Evolutionary conservation across 768 basidiomycete genomes (phyloP).

Genomic region (Lyophyllum decastes): DNA sequence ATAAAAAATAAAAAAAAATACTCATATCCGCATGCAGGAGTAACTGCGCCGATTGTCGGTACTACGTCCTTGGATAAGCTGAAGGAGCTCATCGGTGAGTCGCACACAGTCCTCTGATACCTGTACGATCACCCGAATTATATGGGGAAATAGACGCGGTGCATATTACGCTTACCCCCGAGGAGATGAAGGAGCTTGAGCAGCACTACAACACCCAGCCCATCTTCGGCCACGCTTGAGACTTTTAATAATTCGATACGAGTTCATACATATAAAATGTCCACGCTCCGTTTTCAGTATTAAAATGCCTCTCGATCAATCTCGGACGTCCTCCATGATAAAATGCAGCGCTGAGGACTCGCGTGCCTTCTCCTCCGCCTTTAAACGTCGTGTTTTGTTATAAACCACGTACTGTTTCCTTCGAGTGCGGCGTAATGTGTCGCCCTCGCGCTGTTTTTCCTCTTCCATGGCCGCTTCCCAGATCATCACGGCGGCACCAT

Average conservation of each 20-base stretch:
- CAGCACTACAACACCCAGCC: neutral
- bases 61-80: slow-evolving; percentile 27
- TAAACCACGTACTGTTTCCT: too few species aligned
- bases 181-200: neutral
- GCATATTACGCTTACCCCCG: neutral
- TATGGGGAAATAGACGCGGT: neutral
- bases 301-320: too few species aligned
- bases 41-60: slow-evolving; percentile 54
- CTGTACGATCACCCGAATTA: neutral
- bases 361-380: neutral
- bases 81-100: neutral
- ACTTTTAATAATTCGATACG: too few species aligned
- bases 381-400: neutral
- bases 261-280: too few species aligned
- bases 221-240: neutral
- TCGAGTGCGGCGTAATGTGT: too few species aligned
- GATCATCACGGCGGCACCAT: too few species aligned
- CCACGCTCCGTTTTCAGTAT: too few species aligned
- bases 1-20: too few species aligned
- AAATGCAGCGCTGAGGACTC: too few species aligned
- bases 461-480: too few species aligned
- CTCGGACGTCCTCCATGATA: too few species aligned
- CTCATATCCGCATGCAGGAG: slow-evolving; percentile 19
- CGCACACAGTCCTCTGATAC: neutral
- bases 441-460: too few species aligned